A percentile compares a stretch with the other conserved stretches of the same genome.
Conservation (phyloP, 148 eudicot species). For the Silene uniflora region DNA sequence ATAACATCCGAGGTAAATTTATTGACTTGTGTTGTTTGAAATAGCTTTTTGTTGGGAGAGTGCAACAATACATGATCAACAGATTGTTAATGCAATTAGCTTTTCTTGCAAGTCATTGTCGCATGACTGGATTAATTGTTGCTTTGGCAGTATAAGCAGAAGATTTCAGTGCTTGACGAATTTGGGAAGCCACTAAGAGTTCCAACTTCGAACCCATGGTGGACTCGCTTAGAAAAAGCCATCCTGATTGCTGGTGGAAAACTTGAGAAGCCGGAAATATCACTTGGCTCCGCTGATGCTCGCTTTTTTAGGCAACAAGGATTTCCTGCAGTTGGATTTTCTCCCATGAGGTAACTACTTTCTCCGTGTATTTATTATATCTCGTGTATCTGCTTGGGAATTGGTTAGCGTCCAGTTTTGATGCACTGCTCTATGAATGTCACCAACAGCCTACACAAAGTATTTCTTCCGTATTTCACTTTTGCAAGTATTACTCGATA, state of each 20-base stretch:
- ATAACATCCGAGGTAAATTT: too few species aligned
- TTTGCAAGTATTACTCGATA: too few species aligned
- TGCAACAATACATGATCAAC: too few species aligned
- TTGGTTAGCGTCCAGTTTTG: too few species aligned
- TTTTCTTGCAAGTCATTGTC: background rate
- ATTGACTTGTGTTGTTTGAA: background rate
- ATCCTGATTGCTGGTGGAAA: slow-evolving; percentile 50
- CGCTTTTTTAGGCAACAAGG: slow-evolving; percentile 67
- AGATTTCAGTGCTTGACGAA: slow-evolving; percentile 52
- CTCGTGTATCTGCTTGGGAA: background rate
- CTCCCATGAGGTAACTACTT: slow-evolving; percentile 74
- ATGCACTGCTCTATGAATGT: too few species aligned
- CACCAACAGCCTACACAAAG: too few species aligned
- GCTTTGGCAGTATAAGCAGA: slow-evolving; percentile 69
- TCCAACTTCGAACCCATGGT: slow-evolving; percentile 94
- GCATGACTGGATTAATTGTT: slow-evolving; percentile 15
- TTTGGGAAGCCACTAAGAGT: slow-evolving; percentile 62
- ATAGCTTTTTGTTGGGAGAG: too few species aligned
- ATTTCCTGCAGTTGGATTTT: slow-evolving; percentile 86
- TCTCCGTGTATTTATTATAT: background rate
- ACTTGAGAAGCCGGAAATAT: slow-evolving; percentile 68
- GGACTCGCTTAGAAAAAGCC: slow-evolving; percentile 68
- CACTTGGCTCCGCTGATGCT: slow-evolving; percentile 80
- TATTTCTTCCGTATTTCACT: background rate
- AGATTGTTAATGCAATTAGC: too few species aligned